phyloP scores from a whole-genome alignment of 371 early-diverging fungal species.

The Mortierella sp. region DNA sequence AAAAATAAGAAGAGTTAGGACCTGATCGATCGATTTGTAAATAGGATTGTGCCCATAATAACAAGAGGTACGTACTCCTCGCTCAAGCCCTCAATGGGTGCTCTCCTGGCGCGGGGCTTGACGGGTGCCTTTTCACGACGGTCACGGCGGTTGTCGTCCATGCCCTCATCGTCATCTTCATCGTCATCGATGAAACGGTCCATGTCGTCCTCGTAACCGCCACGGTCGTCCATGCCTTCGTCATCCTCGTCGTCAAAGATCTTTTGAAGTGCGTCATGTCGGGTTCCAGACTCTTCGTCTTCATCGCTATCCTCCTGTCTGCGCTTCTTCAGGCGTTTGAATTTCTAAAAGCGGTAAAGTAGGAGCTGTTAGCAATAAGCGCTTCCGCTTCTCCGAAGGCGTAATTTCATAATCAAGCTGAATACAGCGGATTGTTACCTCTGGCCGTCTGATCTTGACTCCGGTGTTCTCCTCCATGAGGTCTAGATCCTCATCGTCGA shows the following conservation, averaged over 20 bases:
- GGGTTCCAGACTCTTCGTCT: constrained; percentile 44
- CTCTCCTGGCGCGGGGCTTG: constrained; percentile 63
- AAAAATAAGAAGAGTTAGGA: not conserved
- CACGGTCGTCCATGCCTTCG: constrained; percentile 59
- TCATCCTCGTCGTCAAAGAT: constrained; percentile 72
- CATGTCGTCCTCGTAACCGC: constrained; percentile 59
- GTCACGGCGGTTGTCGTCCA: constrained; percentile 48
- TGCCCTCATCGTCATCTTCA: constrained; percentile 63
- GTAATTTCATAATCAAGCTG: not conserved
- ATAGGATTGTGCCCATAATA: not conserved
- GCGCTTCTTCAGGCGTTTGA: constrained; percentile 82
- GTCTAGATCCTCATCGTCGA: constrained; percentile 92
- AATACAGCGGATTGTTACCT: constrained; percentile 50
- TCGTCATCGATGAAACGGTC: constrained; percentile 65
- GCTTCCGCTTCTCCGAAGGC: not conserved
- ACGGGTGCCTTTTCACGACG: constrained; percentile 59
- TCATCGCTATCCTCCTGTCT: constrained; percentile 61
- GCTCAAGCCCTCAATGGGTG: constrained; percentile 82
- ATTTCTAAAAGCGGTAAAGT: constrained; percentile 55
- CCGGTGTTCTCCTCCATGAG: constrained; percentile 90
- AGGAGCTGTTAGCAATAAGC: not conserved
- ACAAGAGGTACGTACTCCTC: constrained; percentile 60
- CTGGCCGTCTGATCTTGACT: constrained; percentile 66
- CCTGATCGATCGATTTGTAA: constrained; percentile 23
- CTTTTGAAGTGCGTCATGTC: constrained; percentile 59